Conservation (phyloP, 495 filamentous ascomycete species). For the Xylaria curta region DNA sequence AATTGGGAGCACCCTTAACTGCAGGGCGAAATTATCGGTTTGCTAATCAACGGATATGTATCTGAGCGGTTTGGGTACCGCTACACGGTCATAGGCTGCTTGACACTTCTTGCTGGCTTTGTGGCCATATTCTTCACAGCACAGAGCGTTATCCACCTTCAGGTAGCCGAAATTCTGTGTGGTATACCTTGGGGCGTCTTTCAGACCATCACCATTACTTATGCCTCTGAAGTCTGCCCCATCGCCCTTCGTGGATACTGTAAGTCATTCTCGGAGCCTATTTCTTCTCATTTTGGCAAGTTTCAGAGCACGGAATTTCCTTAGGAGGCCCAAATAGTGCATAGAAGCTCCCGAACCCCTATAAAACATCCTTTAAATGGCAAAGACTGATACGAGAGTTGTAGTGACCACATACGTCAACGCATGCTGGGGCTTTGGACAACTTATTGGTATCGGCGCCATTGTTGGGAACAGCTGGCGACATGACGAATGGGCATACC, state of each 20-base stretch:
- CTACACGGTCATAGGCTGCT: slow-evolving; percentile 72
- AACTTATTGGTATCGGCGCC: slow-evolving; percentile 76
- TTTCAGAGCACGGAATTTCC: background rate
- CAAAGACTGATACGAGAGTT: background rate
- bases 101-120: slow-evolving; percentile 70
- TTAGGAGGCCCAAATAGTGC: background rate
- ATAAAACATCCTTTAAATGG: background rate
- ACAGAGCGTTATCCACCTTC: slow-evolving; percentile 68
- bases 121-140: slow-evolving; percentile 81
- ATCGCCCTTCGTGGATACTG: slow-evolving; percentile 71
- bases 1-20: slow-evolving; percentile 41
- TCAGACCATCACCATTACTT: slow-evolving; percentile 75
- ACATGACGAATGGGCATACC: slow-evolving; percentile 65
- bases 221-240: slow-evolving; percentile 81
- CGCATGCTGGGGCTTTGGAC: slow-evolving; percentile 81
- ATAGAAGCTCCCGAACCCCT: background rate
- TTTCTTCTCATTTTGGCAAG: background rate
- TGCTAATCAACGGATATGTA: slow-evolving; percentile 77
- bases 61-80: slow-evolving; percentile 77
- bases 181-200: slow-evolving; percentile 84
- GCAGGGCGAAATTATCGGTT: slow-evolving; percentile 73
- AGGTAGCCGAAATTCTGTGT: slow-evolving; percentile 76
- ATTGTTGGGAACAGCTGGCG: slow-evolving; percentile 66
- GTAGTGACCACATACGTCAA: slow-evolving; percentile 78
- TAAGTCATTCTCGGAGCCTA: background rate